phyloP scores from a whole-genome alignment of 306 rosid species.

The Begonia masoniana region DNA sequence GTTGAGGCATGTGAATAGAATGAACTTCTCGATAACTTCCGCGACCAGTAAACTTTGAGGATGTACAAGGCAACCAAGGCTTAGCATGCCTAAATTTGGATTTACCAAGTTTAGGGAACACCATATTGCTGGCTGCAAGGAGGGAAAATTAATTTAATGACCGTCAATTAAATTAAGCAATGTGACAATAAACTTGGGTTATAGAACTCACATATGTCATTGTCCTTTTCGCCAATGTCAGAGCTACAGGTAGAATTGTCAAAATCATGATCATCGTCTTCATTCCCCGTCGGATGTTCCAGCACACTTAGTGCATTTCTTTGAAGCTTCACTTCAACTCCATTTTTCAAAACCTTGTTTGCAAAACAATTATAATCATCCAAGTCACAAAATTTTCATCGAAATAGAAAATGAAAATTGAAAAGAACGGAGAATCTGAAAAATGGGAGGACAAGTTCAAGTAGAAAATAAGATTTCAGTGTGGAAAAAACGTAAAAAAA shows the following conservation, averaged over 20 bases:
- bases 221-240: slow-evolving; percentile 45
- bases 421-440: neutral
- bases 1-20: slow-evolving; percentile 28
- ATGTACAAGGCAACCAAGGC: slow-evolving; percentile 21
- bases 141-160: slow-evolving; percentile 3
- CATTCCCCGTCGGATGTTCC: slow-evolving; percentile 56
- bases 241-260: slow-evolving; percentile 47
- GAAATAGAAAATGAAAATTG: neutral
- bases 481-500: no score
- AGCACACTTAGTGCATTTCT: slow-evolving; percentile 65
- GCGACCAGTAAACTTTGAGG: slow-evolving; percentile 25
- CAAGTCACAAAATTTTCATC: neutral
- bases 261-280: slow-evolving; percentile 29
- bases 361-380: neutral
- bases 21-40: slow-evolving; percentile 40
- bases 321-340: slow-evolving; percentile 64
- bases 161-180: neutral
- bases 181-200: neutral
- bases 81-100: slow-evolving; percentile 32
- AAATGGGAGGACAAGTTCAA: neutral
- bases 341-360: slow-evolving; percentile 52
- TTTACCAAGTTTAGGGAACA: slow-evolving; percentile 32
- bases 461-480: neutral
- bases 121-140: slow-evolving; percentile 32
- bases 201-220: slow-evolving; percentile 32